A percentile compares a stretch with the other conserved stretches of the same genome.
Evolutionary conservation across 768 basidiomycete genomes (phyloP).

Genomic region (Russula sp.): DNA sequence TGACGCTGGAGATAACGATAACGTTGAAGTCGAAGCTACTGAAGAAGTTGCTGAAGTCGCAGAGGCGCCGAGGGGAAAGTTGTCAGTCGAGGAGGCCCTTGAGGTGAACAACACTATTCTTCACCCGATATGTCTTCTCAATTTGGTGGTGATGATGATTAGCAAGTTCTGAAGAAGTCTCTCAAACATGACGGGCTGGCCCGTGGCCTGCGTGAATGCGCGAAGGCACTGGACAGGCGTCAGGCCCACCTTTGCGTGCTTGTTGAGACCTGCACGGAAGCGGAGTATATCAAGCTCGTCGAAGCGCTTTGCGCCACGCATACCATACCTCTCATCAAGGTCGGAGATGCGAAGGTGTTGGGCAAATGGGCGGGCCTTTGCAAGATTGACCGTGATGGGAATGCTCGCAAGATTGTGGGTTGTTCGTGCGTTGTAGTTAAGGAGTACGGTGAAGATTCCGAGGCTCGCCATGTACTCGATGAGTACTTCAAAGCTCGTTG

Average conservation of each 20-base stretch:
- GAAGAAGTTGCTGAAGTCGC: conserved; percentile 69
- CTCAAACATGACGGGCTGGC: conserved; percentile 98
- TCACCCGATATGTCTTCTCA: not conserved
- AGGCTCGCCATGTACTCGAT: conserved; percentile 89
- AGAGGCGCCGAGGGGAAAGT: conserved; percentile 92
- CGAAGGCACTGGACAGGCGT: conserved; percentile 98
- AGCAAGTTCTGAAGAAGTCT: conserved; percentile 99
- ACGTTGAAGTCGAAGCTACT: conserved; percentile 65
- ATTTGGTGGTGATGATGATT: conserved; percentile 25
- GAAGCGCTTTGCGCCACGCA: conserved; percentile 99
- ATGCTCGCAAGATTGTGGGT: conserved; percentile 92
- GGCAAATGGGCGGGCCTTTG: conserved; percentile 98
- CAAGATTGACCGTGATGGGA: conserved; percentile 99
- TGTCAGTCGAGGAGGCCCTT: conserved; percentile 93
- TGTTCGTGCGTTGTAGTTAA: conserved; percentile 96
- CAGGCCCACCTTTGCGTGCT: conserved; percentile 98
- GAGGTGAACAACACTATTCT: conserved; percentile 49
- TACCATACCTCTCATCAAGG: conserved; percentile 99
- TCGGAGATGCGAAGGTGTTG: conserved; percentile 95
- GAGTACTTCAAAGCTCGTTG: conserved; percentile 97
- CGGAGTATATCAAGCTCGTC: conserved; percentile 99
- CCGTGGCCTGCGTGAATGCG: conserved; percentile 94
- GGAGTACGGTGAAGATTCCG: conserved; percentile 93
- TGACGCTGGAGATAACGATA: conserved; percentile 99
- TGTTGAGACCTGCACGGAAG: conserved; percentile 98